A percentile compares a stretch with the other conserved stretches of the same genome.
phyloP scores from a whole-genome alignment of 169 alveolate genomes.

The Pseudocohnilembus persalinus region DNA sequence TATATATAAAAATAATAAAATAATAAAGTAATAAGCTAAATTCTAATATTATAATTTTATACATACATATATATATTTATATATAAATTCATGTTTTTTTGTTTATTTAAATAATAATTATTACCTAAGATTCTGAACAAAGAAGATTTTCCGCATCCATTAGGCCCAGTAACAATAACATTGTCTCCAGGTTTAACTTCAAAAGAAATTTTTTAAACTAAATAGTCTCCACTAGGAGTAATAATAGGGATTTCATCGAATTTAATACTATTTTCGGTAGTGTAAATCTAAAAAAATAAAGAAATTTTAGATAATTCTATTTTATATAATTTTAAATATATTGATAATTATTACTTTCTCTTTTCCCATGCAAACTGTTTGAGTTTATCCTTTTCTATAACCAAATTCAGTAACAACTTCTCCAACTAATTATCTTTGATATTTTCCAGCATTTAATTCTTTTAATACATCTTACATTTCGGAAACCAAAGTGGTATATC shows the following conservation, averaged over 20 bases:
- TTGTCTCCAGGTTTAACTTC: conserved; percentile 79
- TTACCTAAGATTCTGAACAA: conserved; percentile 83
- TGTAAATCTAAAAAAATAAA: conserved; percentile 4
- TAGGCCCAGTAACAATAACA: conserved; percentile 87
- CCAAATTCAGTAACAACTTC: conserved; percentile 14
- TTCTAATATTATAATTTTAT: too few relatives aligned
- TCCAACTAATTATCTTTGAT: conserved; percentile 15
- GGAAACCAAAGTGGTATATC: conserved; percentile 75
- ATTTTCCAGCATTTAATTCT: conserved; percentile 53
- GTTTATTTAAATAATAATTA: background rate
- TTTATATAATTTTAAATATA: too few relatives aligned
- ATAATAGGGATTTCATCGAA: conserved; percentile 82
- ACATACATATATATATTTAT: too few relatives aligned
- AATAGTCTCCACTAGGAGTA: conserved; percentile 84
- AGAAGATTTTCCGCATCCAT: conserved; percentile 89
- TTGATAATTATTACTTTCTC: conserved; percentile 10
- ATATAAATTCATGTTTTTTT: background rate
- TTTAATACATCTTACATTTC: conserved; percentile 74
- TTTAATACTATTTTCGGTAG: conserved; percentile 48
- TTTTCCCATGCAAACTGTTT: conserved; percentile 17
- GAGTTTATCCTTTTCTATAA: background rate
- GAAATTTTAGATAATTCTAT: too few relatives aligned
- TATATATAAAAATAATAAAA: too few relatives aligned
- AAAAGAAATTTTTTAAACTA: conserved; percentile 66
- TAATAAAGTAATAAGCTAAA: too few relatives aligned